Evolutionary conservation across 1,284 basidiomycete genomes (phyloP), one percentile per base, ranked within the genome.

Genomic region (Rhizopogon hawkerae): DNA sequence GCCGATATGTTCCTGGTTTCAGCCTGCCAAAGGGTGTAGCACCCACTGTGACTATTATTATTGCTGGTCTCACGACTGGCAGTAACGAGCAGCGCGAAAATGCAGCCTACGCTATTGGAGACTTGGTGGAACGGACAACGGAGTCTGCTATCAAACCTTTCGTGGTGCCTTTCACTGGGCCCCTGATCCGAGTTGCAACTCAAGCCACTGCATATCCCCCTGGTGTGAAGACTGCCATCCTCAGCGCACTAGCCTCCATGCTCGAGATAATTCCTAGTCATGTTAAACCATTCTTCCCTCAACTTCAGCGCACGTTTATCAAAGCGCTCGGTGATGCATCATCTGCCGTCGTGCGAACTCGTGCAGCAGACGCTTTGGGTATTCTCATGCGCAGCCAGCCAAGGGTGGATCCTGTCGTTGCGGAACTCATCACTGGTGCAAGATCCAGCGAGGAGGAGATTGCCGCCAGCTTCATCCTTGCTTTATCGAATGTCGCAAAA

Each of bases 231-330:
- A 83, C 81, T 9, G 92, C 85, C 8, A 94, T 96, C 53, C 76
- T 95, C 23, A 79, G 77, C 33, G 89, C 92, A 1, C 76, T 96
- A 35, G 81, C 83, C 0, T 81, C 83, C 8, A 88, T 96, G 77
- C 74, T 96, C 31, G 79, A 85, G 56, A 77, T 79, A 46, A 89
- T 98, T 16, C 93, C 95, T 0, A 73, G 78, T 16, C 90, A 96
- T 57, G 92, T 97, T 56, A 92, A 92, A 64, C 94, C 95, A 0
- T 98, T 98, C 84, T 97, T 97, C 76, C 96, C 95, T 1, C 95
- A 98, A 64, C 72, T 98, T 34, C 95, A 98, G 64, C 80, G 95
- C 35, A 97, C 93, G 0, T 98, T 98, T 63, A 88, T 97, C 68
- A 98, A 98, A 70, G 91, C 92, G 35, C 79, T 89, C 0, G 79